Evolutionary conservation across 257 asterid genomes (phyloP).

Genomic region (Solanum sparsipilum): DNA sequence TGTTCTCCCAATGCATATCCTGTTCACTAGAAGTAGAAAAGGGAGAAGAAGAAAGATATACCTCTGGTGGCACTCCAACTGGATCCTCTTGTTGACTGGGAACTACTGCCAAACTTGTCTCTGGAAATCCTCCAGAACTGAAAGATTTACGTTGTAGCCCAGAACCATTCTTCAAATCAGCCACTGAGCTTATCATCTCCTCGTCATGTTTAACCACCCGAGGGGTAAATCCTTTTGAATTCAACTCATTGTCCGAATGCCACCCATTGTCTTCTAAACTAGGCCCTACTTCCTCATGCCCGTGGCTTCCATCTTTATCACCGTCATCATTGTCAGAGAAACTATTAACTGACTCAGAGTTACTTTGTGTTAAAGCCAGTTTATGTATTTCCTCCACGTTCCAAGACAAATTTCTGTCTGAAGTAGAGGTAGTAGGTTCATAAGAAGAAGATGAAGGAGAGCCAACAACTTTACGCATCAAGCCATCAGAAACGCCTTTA

Average conservation of each 20-base stretch:
- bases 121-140: conserved; percentile 30
- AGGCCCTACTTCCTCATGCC: conserved; percentile 35
- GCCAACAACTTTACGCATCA: conserved; percentile 58
- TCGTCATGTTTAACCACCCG: conserved; percentile 39
- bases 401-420: conserved; percentile 56
- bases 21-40: neutral
- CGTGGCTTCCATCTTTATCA: conserved; percentile 50
- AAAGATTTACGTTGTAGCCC: conserved; percentile 30
- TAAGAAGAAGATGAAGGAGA: conserved; percentile 38
- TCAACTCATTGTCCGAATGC: conserved; percentile 61
- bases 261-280: conserved; percentile 40
- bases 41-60: conserved; percentile 14
- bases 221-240: conserved; percentile 43
- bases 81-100: conserved; percentile 56
- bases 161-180: conserved; percentile 29
- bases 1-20: neutral
- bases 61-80: conserved; percentile 83
- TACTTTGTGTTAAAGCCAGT: conserved; percentile 37
- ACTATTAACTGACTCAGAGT: conserved; percentile 64
- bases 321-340: conserved; percentile 72
- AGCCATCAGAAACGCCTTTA: conserved; percentile 94
- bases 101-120: conserved; percentile 38
- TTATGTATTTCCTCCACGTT: conserved; percentile 53
- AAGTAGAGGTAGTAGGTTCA: conserved; percentile 36
- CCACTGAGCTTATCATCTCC: conserved; percentile 24